These are phyloP conservation scores for Yamadazyma aaseri DNA, from an alignment of 1,139 yeast genomes.

Conservation along the genomic window DNA sequence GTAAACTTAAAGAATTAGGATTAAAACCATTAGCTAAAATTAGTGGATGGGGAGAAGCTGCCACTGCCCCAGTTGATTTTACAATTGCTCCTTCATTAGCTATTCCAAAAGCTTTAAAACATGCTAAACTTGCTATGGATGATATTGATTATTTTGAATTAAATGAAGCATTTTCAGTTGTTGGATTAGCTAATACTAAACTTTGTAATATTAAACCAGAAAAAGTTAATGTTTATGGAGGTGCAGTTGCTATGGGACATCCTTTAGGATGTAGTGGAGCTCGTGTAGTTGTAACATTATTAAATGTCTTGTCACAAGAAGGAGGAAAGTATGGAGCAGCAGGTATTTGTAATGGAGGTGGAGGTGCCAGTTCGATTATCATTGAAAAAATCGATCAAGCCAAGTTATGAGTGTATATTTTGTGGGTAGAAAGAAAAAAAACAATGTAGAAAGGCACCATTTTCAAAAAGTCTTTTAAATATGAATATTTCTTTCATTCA, in stretches of 20 bases:
- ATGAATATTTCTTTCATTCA: slow-evolving; percentile 47
- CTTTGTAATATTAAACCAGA: slow-evolving; percentile 60
- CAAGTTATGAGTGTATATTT: slow-evolving; percentile 18
- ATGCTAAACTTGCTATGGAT: slow-evolving; percentile 59
- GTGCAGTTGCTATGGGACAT: slow-evolving; percentile 97
- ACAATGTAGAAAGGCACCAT: slow-evolving; percentile 17
- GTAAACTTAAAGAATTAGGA: slow-evolving; percentile 77
- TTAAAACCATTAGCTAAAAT: slow-evolving; percentile 86
- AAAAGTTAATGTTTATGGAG: slow-evolving; percentile 92
- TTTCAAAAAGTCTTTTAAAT: no score
- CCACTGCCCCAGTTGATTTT: slow-evolving; percentile 88
- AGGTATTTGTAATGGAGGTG: slow-evolving; percentile 98
- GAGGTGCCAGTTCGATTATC: slow-evolving; percentile 74
- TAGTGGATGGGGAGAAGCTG: slow-evolving; percentile 97
- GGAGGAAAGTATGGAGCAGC: slow-evolving; percentile 90
- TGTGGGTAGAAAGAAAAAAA: slow-evolving; percentile 1
- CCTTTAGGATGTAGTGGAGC: slow-evolving; percentile 99
- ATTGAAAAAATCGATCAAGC: slow-evolving; percentile 30
- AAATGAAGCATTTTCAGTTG: slow-evolving; percentile 96
- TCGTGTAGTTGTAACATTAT: slow-evolving; percentile 82
- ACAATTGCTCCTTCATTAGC: slow-evolving; percentile 94
- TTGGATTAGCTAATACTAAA: slow-evolving; percentile 87
- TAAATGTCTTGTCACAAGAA: slow-evolving; percentile 74
- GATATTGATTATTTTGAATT: slow-evolving; percentile 83
- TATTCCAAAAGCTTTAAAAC: slow-evolving; percentile 91